Conservation (phyloP, 2,329 filamentous ascomycete species). For the Aureobasidium sp. region DNA sequence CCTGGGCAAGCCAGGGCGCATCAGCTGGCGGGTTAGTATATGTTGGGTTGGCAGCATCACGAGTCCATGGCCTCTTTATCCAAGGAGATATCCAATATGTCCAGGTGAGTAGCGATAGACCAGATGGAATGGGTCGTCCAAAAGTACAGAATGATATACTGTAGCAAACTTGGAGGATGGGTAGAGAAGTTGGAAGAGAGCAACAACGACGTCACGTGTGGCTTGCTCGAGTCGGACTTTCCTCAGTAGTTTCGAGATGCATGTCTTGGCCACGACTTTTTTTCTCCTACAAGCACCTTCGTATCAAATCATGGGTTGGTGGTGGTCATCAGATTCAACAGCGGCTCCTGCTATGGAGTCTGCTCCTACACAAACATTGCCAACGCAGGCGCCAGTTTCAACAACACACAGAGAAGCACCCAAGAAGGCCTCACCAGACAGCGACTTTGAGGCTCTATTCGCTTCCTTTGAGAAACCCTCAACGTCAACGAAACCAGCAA, state of each 20-base stretch:
- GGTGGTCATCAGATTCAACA: constrained; percentile 19
- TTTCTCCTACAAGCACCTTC: not conserved
- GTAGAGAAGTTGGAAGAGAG: constrained; percentile 6
- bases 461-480: constrained; percentile 37
- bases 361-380: not conserved
- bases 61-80: not conserved
- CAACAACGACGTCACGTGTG: constrained; percentile 13
- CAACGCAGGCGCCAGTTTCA: not conserved
- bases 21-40: constrained; percentile 7
- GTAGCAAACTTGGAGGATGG: not conserved
- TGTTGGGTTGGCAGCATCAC: constrained; percentile 10
- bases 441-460: constrained; percentile 49
- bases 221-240: constrained; percentile 6
- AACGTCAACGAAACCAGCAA: constrained; percentile 16
- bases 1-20: constrained; percentile 10
- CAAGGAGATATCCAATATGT: not conserved
- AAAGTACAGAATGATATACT: not conserved
- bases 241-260: not conserved
- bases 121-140: not conserved
- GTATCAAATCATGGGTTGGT: constrained; percentile 21
- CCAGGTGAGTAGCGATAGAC: not conserved
- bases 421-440: constrained; percentile 31
- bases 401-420: not conserved
- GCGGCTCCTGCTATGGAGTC: constrained; percentile 8
- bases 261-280: constrained; percentile 8